phyloP scores from a whole-genome alignment of 345 rosid genomes.

The Bretschneidera sinensis region DNA sequence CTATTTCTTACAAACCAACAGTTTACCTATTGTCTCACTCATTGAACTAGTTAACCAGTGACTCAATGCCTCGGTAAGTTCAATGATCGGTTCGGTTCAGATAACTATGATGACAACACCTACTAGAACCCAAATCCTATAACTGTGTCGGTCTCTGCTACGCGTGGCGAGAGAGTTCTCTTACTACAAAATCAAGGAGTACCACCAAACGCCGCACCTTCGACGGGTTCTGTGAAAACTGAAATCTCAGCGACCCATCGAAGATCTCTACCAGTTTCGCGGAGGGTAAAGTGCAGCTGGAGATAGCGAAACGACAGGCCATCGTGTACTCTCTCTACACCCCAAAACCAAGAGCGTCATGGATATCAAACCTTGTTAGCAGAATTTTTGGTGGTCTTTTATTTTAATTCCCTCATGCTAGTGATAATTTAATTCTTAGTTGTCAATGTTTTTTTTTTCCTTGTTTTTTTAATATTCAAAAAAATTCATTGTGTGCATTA shows the following conservation, averaged over 20 bases:
- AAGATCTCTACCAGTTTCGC: conserved; percentile 44
- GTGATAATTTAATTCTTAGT: too few species aligned
- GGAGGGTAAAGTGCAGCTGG: conserved; percentile 60
- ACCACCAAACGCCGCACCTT: conserved; percentile 64
- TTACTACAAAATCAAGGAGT: conserved; percentile 83
- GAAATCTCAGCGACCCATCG: conserved; percentile 41
- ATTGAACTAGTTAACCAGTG: too few species aligned
- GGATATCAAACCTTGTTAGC: conserved; percentile 46
- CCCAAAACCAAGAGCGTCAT: conserved; percentile 71
- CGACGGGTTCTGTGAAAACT: conserved; percentile 63
- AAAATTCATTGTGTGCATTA: too few species aligned
- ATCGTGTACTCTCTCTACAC: conserved; percentile 65
- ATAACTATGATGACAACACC: conserved; percentile 25
- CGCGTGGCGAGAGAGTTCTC: conserved; percentile 60
- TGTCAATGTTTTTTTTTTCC: too few species aligned
- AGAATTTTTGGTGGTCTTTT: too few species aligned
- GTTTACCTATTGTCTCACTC: too few species aligned
- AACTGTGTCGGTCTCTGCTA: conserved; percentile 62
- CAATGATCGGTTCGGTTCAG: too few species aligned
- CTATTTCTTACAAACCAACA: too few species aligned
- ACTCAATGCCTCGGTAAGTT: too few species aligned
- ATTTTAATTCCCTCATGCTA: too few species aligned
- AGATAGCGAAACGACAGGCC: conserved; percentile 59
- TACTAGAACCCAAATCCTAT: conserved; percentile 36
- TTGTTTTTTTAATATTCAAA: too few species aligned